These are phyloP conservation scores for Pythium phragmiticola DNA, from an alignment of 352 stramenopile genomes.

Conservation along the genomic window DNA sequence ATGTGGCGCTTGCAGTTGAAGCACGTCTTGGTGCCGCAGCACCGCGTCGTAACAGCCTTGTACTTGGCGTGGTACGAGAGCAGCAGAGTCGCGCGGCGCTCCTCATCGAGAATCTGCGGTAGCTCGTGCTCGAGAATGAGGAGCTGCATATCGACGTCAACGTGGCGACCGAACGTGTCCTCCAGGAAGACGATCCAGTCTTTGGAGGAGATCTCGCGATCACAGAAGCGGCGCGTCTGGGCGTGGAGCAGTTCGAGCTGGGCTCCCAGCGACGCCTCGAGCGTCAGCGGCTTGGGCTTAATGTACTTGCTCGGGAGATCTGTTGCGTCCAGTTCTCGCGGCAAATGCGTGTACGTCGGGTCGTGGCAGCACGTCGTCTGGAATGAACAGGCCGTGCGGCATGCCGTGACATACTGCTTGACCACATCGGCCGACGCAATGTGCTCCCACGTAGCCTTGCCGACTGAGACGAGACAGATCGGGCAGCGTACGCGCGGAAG, in stretches of 20 bases:
- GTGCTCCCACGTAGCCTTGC: constrained; percentile 23
- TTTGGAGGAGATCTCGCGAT: constrained; percentile 14
- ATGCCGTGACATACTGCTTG: constrained; percentile 13
- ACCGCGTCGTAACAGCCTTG: constrained; percentile 23
- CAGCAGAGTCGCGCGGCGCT: constrained; percentile 26
- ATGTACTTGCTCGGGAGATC: not conserved
- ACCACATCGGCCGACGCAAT: not conserved
- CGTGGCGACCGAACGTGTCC: constrained; percentile 19
- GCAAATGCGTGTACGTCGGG: constrained; percentile 24
- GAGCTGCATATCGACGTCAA: constrained; percentile 8
- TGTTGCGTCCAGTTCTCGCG: not conserved
- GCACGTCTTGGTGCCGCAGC: constrained; percentile 16
- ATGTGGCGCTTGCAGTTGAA: constrained; percentile 31
- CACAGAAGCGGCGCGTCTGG: constrained; percentile 12
- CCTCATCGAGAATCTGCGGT: constrained; percentile 17
- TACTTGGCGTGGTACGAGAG: constrained; percentile 29
- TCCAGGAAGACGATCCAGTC: constrained; percentile 19
- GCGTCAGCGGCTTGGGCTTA: constrained; percentile 1
- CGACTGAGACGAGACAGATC: constrained; percentile 26
- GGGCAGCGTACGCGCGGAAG: constrained; percentile 27
- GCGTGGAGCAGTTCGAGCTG: constrained; percentile 9
- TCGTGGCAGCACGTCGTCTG: constrained; percentile 30
- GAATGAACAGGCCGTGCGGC: constrained; percentile 24
- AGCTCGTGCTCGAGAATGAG: constrained; percentile 24
- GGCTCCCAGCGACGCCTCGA: constrained; percentile 7